Evolutionary conservation across 306 rosid species (phyloP).

Genomic region (Pterocarpus macrocarpus): DNA sequence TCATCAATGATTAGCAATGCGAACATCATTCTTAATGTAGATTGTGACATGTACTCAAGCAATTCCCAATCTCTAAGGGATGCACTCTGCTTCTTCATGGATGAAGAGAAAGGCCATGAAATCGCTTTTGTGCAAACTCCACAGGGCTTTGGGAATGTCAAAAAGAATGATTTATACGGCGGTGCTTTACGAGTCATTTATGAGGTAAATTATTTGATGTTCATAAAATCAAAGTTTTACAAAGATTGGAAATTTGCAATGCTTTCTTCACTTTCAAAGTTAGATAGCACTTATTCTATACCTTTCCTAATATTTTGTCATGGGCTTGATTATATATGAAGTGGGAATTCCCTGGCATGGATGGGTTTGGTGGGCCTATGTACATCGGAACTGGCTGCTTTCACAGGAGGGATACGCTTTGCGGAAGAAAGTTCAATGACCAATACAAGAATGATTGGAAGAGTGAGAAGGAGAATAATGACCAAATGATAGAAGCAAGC

Average conservation of each 20-base stretch:
- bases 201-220: constrained; percentile 23
- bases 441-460: background rate
- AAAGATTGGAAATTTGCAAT: background rate
- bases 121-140: constrained; percentile 71
- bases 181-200: constrained; percentile 41
- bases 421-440: background rate
- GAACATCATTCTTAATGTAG: constrained; percentile 61
- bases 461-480: background rate
- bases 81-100: constrained; percentile 70
- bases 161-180: constrained; percentile 59
- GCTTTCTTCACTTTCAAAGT: background rate
- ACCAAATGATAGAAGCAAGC: background rate
- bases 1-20: constrained; percentile 75
- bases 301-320: background rate
- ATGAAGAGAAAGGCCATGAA: constrained; percentile 38
- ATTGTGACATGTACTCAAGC: constrained; percentile 71
- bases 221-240: background rate
- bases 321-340: background rate
- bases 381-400: background rate
- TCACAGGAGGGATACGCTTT: background rate
- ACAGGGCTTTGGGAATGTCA: constrained; percentile 53
- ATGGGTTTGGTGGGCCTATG: background rate
- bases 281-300: background rate
- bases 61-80: constrained; percentile 60
- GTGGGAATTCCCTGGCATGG: background rate